These are phyloP conservation scores for Trebouxia sp. DNA, from an alignment of 139 green algal genomes.

Conservation along the genomic window DNA sequence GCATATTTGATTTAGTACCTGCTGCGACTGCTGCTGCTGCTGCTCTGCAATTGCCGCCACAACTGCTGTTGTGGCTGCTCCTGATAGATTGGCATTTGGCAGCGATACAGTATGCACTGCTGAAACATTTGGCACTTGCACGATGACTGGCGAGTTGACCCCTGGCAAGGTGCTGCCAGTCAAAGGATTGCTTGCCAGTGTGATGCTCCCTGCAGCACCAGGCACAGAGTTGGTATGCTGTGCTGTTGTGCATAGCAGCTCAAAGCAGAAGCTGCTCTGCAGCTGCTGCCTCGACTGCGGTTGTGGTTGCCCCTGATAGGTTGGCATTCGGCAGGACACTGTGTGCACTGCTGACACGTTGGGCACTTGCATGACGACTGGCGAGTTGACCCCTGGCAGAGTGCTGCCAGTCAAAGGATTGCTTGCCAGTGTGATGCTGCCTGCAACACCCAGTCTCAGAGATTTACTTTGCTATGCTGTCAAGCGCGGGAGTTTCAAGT, in stretches of 20 bases:
- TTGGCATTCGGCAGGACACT: neutral
- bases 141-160: neutral
- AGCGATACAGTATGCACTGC: neutral
- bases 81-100: neutral
- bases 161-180: neutral
- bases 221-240: too few species aligned
- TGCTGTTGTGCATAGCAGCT: too few species aligned
- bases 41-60: conserved; percentile 1
- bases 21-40: conserved; percentile 27
- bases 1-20: neutral
- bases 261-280: neutral
- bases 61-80: neutral
- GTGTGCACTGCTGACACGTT: conserved; percentile 4
- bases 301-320: neutral
- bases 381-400: neutral
- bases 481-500: too few species aligned
- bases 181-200: neutral
- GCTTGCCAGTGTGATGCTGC: neutral
- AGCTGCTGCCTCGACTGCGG: neutral
- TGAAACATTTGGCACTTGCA: neutral
- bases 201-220: neutral
- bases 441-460: too few species aligned
- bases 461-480: too few species aligned
- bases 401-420: neutral
- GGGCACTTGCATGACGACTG: neutral